A percentile compares a stretch with the other conserved stretches of the same genome.
phyloP scores from a whole-genome alignment of 306 rosid species.

The Fragaria ananassa region DNA sequence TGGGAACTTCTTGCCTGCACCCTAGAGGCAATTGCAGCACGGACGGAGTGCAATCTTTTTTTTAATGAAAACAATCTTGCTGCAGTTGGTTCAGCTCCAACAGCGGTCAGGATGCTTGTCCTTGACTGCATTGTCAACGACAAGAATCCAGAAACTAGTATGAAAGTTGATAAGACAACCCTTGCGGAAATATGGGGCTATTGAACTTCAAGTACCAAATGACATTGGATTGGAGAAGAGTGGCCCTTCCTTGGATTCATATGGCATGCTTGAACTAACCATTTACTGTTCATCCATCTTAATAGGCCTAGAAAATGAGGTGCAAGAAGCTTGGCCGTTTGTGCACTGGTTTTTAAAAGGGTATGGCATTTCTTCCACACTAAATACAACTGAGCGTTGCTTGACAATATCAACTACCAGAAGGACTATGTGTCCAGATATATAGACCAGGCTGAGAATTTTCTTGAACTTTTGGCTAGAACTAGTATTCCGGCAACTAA shows the following conservation, averaged over 20 bases:
- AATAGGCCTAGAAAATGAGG: not conserved
- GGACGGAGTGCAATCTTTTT: not conserved
- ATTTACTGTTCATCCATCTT: not conserved
- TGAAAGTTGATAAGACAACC: not conserved
- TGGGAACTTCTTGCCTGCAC: not conserved
- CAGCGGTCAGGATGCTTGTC: not conserved
- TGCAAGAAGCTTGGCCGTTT: not conserved
- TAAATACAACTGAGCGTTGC: not conserved
- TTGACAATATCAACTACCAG: not conserved
- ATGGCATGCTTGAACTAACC: not conserved
- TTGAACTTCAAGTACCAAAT: not conserved
- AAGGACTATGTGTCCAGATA: not conserved
- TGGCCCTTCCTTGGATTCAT: too few relatives aligned
- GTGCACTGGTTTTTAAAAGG: not conserved
- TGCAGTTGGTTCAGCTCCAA: not conserved
- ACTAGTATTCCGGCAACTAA: not conserved
- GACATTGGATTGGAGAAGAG: not conserved
- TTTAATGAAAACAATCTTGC: not conserved
- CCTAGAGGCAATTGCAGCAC: not conserved
- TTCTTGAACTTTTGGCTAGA: not conserved
- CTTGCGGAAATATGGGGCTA: not conserved
- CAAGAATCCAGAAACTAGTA: not conserved
- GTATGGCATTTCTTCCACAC: not conserved
- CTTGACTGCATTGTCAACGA: not conserved
- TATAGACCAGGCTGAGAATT: not conserved